These are phyloP conservation scores for Penicillium italicum DNA, from an alignment of 2,329 filamentous ascomycete species.

Conservation along the genomic window DNA sequence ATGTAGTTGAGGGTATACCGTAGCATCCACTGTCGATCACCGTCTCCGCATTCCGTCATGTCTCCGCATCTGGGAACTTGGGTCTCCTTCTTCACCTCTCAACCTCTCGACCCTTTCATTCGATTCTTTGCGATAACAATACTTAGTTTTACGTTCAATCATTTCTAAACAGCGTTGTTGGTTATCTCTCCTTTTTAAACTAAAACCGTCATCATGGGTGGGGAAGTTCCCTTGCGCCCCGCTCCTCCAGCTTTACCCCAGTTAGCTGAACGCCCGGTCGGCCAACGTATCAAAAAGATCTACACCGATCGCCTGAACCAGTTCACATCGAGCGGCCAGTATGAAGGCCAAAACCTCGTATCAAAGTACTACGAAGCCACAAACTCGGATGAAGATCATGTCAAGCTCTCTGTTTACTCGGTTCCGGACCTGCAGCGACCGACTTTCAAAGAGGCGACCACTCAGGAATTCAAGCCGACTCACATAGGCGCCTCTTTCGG, in stretches of 20 bases:
- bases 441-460: constrained; percentile 76
- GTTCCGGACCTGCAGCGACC: constrained; percentile 76
- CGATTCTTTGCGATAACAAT: neutral
- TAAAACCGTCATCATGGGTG: constrained; percentile 31
- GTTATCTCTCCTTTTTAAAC: neutral
- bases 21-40: constrained; percentile 3
- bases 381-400: constrained; percentile 66
- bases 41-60: constrained; percentile 18
- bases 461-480: constrained; percentile 71
- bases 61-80: constrained; percentile 15
- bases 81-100: constrained; percentile 3
- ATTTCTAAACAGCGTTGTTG: neutral
- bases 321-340: constrained; percentile 77
- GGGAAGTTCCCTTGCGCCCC: constrained; percentile 32
- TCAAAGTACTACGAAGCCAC: constrained; percentile 72
- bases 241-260: constrained; percentile 46
- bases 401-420: constrained; percentile 83
- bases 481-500: constrained; percentile 77
- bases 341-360: constrained; percentile 68
- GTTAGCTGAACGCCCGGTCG: constrained; percentile 54
- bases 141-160: neutral
- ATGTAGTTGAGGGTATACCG: neutral
- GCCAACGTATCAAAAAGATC: constrained; percentile 78
- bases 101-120: neutral
- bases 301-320: constrained; percentile 78